These are phyloP conservation scores for Rubroshorea leprosula DNA, from an alignment of 345 rosid genomes.

Conservation along the genomic window DNA sequence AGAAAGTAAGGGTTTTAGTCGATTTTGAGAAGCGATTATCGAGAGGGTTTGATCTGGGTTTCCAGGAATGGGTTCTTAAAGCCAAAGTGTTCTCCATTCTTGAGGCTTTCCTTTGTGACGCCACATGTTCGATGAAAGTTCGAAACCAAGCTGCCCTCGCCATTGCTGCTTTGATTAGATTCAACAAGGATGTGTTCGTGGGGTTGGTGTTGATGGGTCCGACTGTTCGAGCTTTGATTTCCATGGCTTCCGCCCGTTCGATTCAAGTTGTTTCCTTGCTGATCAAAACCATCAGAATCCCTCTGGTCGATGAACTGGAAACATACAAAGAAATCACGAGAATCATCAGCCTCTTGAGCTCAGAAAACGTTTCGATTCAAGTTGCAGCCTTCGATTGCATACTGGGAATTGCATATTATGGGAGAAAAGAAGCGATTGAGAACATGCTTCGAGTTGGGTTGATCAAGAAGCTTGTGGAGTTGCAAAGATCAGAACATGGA, in stretches of 20 bases:
- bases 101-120: conserved; percentile 32
- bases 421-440: conserved; percentile 48
- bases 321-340: conserved; percentile 31
- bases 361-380: conserved; percentile 18
- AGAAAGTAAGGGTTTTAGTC: conserved; percentile 28
- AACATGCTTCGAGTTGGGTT: conserved; percentile 34
- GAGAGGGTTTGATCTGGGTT: conserved; percentile 40
- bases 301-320: conserved; percentile 50
- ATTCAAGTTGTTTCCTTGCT: conserved; percentile 34
- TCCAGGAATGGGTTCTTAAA: conserved; percentile 44
- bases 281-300: conserved; percentile 34
- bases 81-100: conserved; percentile 38
- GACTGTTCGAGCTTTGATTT: conserved; percentile 31
- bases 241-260: conserved; percentile 34
- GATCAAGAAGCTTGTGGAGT: conserved; percentile 34
- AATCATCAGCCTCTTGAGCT: conserved; percentile 29
- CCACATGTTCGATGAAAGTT: conserved; percentile 18
- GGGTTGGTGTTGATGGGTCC: conserved; percentile 57
- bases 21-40: conserved; percentile 35
- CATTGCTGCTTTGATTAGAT: conserved; percentile 34
- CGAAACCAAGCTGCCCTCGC: conserved; percentile 29
- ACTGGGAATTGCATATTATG: conserved; percentile 41
- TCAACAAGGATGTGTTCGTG: conserved; percentile 54
- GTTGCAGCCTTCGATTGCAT: conserved; percentile 33
- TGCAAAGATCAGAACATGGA: conserved; percentile 33